phyloP scores from a whole-genome alignment of 2,329 filamentous ascomycete genomes.

The Hypoxylon sp. region DNA sequence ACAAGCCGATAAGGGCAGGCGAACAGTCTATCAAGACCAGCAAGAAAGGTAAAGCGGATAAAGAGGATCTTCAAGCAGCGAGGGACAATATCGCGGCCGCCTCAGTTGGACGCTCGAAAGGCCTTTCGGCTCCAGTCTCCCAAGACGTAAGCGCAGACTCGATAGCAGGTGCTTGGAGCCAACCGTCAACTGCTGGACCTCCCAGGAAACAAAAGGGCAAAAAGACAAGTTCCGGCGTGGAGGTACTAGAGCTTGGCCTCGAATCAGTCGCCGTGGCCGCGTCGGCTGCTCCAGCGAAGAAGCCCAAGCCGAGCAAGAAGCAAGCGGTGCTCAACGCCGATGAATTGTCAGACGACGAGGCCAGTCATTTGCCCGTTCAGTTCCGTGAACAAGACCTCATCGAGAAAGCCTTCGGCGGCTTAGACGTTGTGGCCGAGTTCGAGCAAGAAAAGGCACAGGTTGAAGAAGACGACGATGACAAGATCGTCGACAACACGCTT shows the following conservation, averaged over 20 bases:
- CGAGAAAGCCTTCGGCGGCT: conserved; percentile 86
- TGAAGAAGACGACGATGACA: conserved; percentile 82
- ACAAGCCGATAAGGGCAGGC: conserved; percentile 44
- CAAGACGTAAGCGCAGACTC: conserved; percentile 36
- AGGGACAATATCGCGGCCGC: conserved; percentile 51
- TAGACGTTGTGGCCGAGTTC: conserved; percentile 86
- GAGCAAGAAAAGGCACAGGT: conserved; percentile 80
- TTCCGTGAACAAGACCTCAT: conserved; percentile 76
- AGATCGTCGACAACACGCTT: conserved; percentile 84
- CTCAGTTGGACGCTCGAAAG: conserved; percentile 42
- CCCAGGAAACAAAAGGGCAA: conserved; percentile 48
- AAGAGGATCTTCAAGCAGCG: conserved; percentile 58
- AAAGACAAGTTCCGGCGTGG: conserved; percentile 40
- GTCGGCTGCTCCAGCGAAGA: conserved; percentile 42
- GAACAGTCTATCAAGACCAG: conserved; percentile 49
- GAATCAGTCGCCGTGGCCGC: conserved; percentile 45
- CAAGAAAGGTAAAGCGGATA: conserved; percentile 53
- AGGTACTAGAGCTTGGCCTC: conserved; percentile 50
- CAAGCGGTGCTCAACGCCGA: conserved; percentile 50
- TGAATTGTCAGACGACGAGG: conserved; percentile 62
- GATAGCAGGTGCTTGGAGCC: conserved; percentile 51
- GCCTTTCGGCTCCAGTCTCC: conserved; percentile 39
- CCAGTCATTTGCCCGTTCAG: conserved; percentile 66
- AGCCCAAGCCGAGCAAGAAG: conserved; percentile 47
- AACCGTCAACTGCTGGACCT: conserved; percentile 40